A percentile compares a stretch with the other conserved stretches of the same genome.
These are phyloP conservation scores for Colletotrichum euphorbiae DNA, from an alignment of 2,329 filamentous ascomycete genomes.

Conservation along the genomic window DNA sequence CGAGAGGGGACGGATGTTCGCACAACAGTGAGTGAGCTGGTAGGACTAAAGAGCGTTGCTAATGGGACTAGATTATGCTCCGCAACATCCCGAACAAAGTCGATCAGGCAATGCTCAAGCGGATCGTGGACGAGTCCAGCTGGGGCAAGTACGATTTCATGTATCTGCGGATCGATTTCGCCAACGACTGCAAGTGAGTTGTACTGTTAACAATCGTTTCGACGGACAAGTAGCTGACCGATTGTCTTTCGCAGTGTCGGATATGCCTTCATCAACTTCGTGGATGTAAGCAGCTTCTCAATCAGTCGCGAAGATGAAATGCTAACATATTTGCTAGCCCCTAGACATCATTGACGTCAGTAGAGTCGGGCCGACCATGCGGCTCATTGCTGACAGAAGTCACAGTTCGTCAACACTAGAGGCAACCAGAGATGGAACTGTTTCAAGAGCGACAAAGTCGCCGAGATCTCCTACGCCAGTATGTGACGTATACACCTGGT, in stretches of 20 bases:
- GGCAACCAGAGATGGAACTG: constrained; percentile 82
- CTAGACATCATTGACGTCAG: constrained; percentile 78
- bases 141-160: constrained; percentile 92
- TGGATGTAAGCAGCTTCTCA: constrained; percentile 68
- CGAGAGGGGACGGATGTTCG: constrained; percentile 77
- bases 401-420: constrained; percentile 76
- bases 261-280: constrained; percentile 97
- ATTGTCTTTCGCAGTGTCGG: constrained; percentile 74
- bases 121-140: constrained; percentile 81
- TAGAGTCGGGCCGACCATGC: constrained; percentile 30
- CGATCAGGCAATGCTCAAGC: constrained; percentile 80
- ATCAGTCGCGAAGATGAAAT: not conserved
- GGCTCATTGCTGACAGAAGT: constrained; percentile 43
- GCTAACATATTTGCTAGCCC: constrained; percentile 64
- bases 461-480: constrained; percentile 97
- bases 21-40: constrained; percentile 70
- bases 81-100: constrained; percentile 95
- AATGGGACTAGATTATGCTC: constrained; percentile 83
- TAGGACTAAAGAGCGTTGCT: not conserved
- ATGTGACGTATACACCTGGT: constrained; percentile 51
- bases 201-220: not conserved
- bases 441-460: constrained; percentile 85
- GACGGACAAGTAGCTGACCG: not conserved
- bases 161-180: constrained; percentile 92
- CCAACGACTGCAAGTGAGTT: constrained; percentile 83